Base-by-base conservation (phyloP, 441 rosid genomes). In the Croton laevigatus region DNA sequence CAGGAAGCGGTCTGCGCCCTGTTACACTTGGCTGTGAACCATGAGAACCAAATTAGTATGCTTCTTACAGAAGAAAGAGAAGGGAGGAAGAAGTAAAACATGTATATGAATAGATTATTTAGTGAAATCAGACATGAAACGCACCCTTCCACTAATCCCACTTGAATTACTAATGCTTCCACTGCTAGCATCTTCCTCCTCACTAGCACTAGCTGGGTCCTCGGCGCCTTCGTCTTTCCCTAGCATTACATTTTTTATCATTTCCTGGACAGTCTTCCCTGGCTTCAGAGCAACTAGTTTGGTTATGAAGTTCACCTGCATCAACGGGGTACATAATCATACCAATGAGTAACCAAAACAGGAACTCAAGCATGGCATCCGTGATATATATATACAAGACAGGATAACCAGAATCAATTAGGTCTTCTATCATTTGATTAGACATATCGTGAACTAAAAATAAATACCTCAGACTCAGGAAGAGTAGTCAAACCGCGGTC, bases 221-320 rank as follows among this genome's bases (percentile, higher is more conserved):
- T 95, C 98, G 34, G 92, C 92, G 79, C 98, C 98, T 84, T 95
- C 99, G 75, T 91, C 89, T 74, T 87, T 95, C 65, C 97, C 99
- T 81, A 76, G 82, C 99, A 93, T 91, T 70, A 95, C 99, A 66
- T 88, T 89, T 76, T 83, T 88, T 65, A 92, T 86, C 95, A 92
- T 91, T 75, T 88, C 85, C 45, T 76, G 87, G 46, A 95, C 92
- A 22, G 84, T 76, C 69, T 84, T 88, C 78, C 98, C 98, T 42
- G 98, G 99, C 81, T 85, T 89, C 59, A 91, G 55, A 61, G 96
- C 97, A 68, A 95, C 99, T 75, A 95, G 78, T 78, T 95, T 92
- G 58, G 90, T 88, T 73, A 92, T 79, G 89, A 89, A 95, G 82
- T 89, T 95, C 76, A 92, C 99, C 99, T 91, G 86, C 81, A 71